These are phyloP conservation scores for Tylopilus intermedius DNA, from an alignment of 768 basidiomycete species.

Conservation along the genomic window DNA sequence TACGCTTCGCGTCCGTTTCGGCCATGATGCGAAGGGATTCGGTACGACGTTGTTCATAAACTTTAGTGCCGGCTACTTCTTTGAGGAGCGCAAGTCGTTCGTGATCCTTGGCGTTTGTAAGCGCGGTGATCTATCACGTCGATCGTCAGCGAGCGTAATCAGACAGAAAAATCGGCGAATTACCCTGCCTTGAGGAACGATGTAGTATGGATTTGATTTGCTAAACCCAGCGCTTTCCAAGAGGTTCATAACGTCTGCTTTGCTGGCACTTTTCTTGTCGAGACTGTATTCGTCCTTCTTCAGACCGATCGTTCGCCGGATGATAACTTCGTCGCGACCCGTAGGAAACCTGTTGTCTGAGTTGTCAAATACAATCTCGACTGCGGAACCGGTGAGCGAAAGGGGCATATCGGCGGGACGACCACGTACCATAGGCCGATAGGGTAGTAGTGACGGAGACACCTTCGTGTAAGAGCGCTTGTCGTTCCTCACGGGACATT, in stretches of 20 bases:
- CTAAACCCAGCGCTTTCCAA: slow-evolving; percentile 97
- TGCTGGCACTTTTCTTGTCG: slow-evolving; percentile 91
- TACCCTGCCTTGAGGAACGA: slow-evolving; percentile 96
- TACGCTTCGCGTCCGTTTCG: slow-evolving; percentile 89
- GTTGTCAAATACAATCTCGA: slow-evolving; percentile 96
- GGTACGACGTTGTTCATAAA: slow-evolving; percentile 89
- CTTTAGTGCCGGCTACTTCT: slow-evolving; percentile 96
- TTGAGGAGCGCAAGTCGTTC: slow-evolving; percentile 93
- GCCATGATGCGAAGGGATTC: slow-evolving; percentile 97
- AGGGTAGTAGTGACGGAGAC: slow-evolving; percentile 82
- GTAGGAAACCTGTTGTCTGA: slow-evolving; percentile 92
- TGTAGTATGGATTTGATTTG: slow-evolving; percentile 98
- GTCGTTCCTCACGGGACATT: slow-evolving; percentile 89
- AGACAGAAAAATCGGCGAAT: slow-evolving; percentile 26
- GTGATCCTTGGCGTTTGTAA: slow-evolving; percentile 95
- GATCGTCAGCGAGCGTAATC: slow-evolving; percentile 8
- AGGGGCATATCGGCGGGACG: background rate
- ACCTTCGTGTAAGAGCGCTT: slow-evolving; percentile 91
- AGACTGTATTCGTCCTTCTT: slow-evolving; percentile 99
- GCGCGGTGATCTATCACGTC: slow-evolving; percentile 71
- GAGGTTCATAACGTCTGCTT: slow-evolving; percentile 96
- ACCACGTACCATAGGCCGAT: slow-evolving; percentile 73
- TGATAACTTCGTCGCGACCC: slow-evolving; percentile 76
- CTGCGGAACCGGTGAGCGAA: slow-evolving; percentile 23
- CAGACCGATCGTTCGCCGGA: slow-evolving; percentile 90